These are phyloP conservation scores for Teunomyces cretensis DNA, from an alignment of 805 yeast species.

Conservation along the genomic window DNA sequence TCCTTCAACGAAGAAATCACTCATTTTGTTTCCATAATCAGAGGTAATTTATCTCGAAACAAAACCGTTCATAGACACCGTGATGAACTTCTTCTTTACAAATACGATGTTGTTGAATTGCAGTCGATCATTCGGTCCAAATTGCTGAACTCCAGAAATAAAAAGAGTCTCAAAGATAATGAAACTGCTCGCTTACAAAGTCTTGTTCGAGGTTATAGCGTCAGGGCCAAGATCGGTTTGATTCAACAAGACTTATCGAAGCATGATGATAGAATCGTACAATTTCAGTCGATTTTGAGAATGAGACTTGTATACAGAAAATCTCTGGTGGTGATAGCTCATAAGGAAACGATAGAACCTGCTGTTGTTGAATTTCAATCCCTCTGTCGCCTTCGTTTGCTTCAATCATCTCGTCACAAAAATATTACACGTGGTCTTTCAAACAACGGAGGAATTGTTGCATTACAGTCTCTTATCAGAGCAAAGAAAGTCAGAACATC, in stretches of 20 bases:
- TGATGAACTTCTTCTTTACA: conserved; percentile 28
- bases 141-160: conserved; percentile 12
- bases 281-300: conserved; percentile 41
- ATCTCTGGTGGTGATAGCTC: conserved; percentile 20
- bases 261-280: conserved; percentile 15
- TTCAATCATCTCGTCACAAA: conserved; percentile 10
- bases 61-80: conserved; percentile 35
- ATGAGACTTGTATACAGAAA: conserved; percentile 19
- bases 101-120: conserved; percentile 33
- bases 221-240: conserved; percentile 19
- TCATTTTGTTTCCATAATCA: conserved; percentile 47
- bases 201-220: conserved; percentile 38
- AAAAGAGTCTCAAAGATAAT: conserved; percentile 11
- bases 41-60: conserved; percentile 46
- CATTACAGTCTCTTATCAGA: conserved; percentile 40
- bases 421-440: conserved; percentile 7
- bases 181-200: conserved; percentile 38
- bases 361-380: conserved; percentile 30
- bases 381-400: conserved; percentile 24
- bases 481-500: conserved; percentile 34
- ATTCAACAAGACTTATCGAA: conserved; percentile 10
- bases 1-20: conserved; percentile 54
- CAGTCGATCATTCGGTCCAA: conserved; percentile 40
- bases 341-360: conserved; percentile 21
- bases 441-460: conserved; percentile 17